Evolutionary conservation across 73 alveolate genomes (phyloP), one percentile per base, ranked within the genome.

Genomic region (Tetrahymena elliotti): DNA sequence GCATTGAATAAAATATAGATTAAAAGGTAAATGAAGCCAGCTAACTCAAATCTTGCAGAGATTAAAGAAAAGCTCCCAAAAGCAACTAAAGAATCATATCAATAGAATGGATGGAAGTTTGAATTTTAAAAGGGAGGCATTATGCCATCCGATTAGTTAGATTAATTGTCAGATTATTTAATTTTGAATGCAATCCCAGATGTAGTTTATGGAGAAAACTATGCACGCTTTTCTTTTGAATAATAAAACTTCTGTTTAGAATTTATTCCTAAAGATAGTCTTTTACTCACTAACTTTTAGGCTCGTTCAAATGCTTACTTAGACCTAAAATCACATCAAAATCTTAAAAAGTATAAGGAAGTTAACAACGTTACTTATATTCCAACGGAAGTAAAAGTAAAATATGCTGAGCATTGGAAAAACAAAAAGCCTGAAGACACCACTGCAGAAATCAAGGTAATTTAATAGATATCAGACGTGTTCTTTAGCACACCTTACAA

Each of bases 401-500:
- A 97, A 33, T 84, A 93, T 83, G 98, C 99, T 35, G 84, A 82
- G 8, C 38, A 93, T 0, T 98, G 99, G 99, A 97, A 97, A 92
- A 84, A 94, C 92, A 97, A 96, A 84, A 93, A 97, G 39, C 92
- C 95, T 24, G 96, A 96, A 94, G 94, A 84, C 33, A 24, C 35
- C 18, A 93, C 53, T 95, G 84, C 38, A 27, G 97, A 95, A 36
- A 95, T 95, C 1, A 95, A 93, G 83, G 95, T 94, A 1, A 95
- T 96, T 24, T 84, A 96, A 38, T 92, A 92, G 38, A 53, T 95
- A 24, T 94, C 97, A 12, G 96, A 97, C 92, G 95, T 97, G 93
- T 96, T 96, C 84, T 99, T 97, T 97, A 97, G 99, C 41, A 96
- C 99, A 13, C 99, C 99, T n/a, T 99, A 98, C 93, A 98, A 98